A percentile compares a stretch with the other conserved stretches of the same genome.
Conservation (phyloP, 2,329 filamentous ascomycete species). For the Colletotrichum scovillei region DNA sequence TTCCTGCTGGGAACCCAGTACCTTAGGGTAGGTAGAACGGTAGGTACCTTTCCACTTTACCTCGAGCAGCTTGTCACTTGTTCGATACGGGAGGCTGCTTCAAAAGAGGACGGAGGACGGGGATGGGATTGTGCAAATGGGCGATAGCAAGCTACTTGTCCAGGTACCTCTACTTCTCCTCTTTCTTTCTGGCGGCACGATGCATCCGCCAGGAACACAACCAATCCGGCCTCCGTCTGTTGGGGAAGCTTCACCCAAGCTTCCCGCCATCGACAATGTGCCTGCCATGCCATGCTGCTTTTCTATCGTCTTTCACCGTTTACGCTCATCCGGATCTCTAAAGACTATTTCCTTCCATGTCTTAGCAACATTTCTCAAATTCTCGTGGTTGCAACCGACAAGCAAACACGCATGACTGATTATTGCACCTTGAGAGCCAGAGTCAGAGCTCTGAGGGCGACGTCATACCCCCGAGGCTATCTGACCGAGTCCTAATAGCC, state of each 20-base stretch:
- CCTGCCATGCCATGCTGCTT: neutral
- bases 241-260: neutral
- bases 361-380: neutral
- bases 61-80: neutral
- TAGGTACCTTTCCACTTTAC: neutral
- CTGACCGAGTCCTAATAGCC: constrained; percentile 7
- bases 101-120: neutral
- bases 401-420: neutral
- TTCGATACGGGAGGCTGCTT: constrained; percentile 20
- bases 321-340: neutral
- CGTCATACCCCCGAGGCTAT: constrained; percentile 17
- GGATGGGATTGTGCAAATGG: constrained; percentile 29
- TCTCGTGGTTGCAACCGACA: neutral
- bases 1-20: neutral
- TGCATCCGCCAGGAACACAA: neutral
- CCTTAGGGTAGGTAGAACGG: neutral
- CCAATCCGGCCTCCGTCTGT: neutral
- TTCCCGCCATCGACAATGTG: neutral
- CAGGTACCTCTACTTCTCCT: neutral
- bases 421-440: neutral
- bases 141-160: constrained; percentile 10
- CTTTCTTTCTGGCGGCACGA: neutral
- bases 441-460: constrained; percentile 17
- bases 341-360: neutral
- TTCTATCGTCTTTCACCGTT: neutral